Evolutionary conservation across 2,329 filamentous ascomycete species (phyloP), one percentile per base, ranked within the genome.

Genomic region (Eutypella sp.): DNA sequence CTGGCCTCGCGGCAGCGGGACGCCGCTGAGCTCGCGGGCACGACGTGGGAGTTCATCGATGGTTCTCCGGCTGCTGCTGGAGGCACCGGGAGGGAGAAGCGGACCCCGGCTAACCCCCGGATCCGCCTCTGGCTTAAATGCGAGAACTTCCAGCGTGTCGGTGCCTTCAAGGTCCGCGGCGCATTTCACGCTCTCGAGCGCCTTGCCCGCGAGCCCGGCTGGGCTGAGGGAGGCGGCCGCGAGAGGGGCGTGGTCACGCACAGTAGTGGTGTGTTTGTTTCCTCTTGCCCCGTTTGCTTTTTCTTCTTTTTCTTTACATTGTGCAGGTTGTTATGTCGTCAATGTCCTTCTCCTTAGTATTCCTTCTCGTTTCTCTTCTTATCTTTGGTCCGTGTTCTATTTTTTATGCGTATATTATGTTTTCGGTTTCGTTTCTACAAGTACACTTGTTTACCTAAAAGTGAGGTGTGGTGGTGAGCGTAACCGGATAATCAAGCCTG

Each of bases 111-210:
- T 1, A 70, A 64, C 4, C 89, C 89, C 0, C 79, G 70, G 41
- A 70, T 96, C 33, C 75, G 81, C 11, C 74, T 97, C 43, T 93
- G 88, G 73, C 95, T 97, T 79, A 97, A 97, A 72, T 95, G 89
- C 67, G 92, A 97, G 73, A 96, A 96, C 66, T 73, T 89, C 47
- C 93, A 97, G 72, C 82, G 83, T 45, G 82, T 95, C 45, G 93
- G 92, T 42, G 92, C 92, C 1, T 97, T 97, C 74, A 97, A 97
- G 70, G 86, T 83, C 15, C 75, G 92, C 6, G 93, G 92, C 5
- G 92, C 91, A 0, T 96, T 96, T 57, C 89, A 96, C 66, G 90
- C 91, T 1, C 63, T 96, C 31, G 76, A 82, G 58, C 69, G 86
- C 46, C 67, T 96, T 60, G 81, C 85, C 61, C 66, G 64, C 52